These are phyloP conservation scores for Fusarium nisikadoi DNA, from an alignment of 2,329 filamentous ascomycete genomes.

Conservation along the genomic window DNA sequence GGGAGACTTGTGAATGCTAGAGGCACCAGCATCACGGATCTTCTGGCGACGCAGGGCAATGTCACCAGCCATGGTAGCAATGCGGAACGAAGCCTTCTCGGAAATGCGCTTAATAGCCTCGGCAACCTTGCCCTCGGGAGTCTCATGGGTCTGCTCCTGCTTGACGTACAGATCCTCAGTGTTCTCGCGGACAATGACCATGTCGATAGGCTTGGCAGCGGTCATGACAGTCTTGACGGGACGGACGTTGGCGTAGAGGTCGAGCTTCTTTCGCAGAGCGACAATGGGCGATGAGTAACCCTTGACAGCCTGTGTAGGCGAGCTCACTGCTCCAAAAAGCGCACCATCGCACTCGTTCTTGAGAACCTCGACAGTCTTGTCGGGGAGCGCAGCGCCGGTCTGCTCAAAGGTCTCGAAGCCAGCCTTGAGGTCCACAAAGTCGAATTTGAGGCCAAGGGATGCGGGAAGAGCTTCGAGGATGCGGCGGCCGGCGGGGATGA, in stretches of 20 bases:
- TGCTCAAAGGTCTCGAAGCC: constrained; percentile 94
- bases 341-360: constrained; percentile 94
- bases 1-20: constrained; percentile 73
- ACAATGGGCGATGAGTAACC: constrained; percentile 98
- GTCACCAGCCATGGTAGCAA: constrained; percentile 92
- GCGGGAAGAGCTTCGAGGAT: constrained; percentile 91
- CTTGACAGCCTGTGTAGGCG: constrained; percentile 86
- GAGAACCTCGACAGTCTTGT: constrained; percentile 89
- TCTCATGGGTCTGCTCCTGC: constrained; percentile 86
- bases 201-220: constrained; percentile 79
- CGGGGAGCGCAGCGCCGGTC: constrained; percentile 87
- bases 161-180: constrained; percentile 99
- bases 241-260: constrained; percentile 96
- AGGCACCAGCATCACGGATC: constrained; percentile 69
- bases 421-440: constrained; percentile 91
- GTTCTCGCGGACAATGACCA: constrained; percentile 98
- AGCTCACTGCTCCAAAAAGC: constrained; percentile 95
- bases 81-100: constrained; percentile 83
- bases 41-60: constrained; percentile 89
- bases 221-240: constrained; percentile 87
- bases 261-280: constrained; percentile 91
- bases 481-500: constrained; percentile 92
- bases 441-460: constrained; percentile 93
- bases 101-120: constrained; percentile 98
- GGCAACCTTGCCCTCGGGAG: constrained; percentile 83